Evolutionary conservation across 1,284 basidiomycete genomes (phyloP), one percentile per base, ranked within the genome.

Genomic region (Meripilus lineatus): DNA sequence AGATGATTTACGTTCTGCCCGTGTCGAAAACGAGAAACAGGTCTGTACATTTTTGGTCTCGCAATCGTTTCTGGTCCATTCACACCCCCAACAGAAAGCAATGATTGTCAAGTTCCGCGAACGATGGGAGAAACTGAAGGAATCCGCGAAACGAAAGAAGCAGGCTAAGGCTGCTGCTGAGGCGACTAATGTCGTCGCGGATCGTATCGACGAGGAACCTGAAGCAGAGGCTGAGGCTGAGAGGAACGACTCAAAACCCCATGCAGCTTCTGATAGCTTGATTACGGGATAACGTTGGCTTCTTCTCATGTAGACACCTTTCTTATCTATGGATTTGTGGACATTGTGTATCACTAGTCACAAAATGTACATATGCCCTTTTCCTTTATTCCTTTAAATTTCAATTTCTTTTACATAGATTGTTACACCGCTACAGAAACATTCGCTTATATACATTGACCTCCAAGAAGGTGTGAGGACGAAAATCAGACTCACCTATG

Each of bases 51-150:
- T 20, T 56, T 32, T 17, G 17, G 37, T 17, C 28, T 13, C 7
- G 10, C 30, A 22, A n/a, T 34, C 10, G n/a, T 32, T n/a, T 32
- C 7, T 38, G 35, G 38, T 15, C 40, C 26, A 13, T 22, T 5
- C 21, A 4, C n/a, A 5, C 33, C 48, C 8, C n/a, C 10, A 30
- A 51, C 65, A 93, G 89, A 84, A 84, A 77, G 72, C 76, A 13
- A 86, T 90, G 74, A 84, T 92, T 50, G 73, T 76, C 14, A 87
- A 88, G 57, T 93, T 90, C 68, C 80, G 84, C 37, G 89, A 86
- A 59, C 74, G 87, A 46, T 93, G 90, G 84, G 88, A 91, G 56
- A 90, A 89, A 61, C 69, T 94, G 50, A 93, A 93, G 61, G 81
- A 88, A 52, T 85, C 83, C 22, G 85, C 89, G 13, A 86, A 83